Percentiles rank a stretch among this genome's conserved stretches.
phyloP scores from a whole-genome alignment of 148 eudicot genomes.

The Cornus controversa region DNA sequence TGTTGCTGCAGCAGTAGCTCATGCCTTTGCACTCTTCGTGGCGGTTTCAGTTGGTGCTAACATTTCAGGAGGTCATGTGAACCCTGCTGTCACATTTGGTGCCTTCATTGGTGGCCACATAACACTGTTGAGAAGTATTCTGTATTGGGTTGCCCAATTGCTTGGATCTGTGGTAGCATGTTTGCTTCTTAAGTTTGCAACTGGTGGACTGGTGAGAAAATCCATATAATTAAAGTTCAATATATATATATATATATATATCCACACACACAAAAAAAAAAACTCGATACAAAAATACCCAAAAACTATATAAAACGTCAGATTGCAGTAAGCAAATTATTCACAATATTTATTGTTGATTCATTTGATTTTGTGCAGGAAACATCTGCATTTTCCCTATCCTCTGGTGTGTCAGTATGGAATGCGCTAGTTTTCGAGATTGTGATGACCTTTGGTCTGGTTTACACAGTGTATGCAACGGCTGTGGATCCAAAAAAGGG shows the following conservation, averaged over 20 bases:
- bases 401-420: constrained; percentile 62
- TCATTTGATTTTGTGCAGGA: constrained; percentile 34
- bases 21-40: constrained; percentile 41
- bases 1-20: constrained; percentile 46
- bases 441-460: constrained; percentile 82
- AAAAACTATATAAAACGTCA: no score
- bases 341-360: neutral
- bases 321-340: no score
- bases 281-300: no score
- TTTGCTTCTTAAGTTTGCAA: constrained; percentile 66
- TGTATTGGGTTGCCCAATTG: constrained; percentile 76
- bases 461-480: constrained; percentile 35
- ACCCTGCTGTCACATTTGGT: constrained; percentile 28
- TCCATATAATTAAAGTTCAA: no score
- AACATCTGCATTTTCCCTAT: constrained; percentile 76
- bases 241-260: no score
- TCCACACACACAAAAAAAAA: no score
- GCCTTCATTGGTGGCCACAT: constrained; percentile 81
- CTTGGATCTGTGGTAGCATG: constrained; percentile 84
- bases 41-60: constrained; percentile 81
- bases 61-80: constrained; percentile 83
- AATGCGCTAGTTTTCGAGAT: constrained; percentile 83
- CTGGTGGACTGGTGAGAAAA: constrained; percentile 65
- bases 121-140: constrained; percentile 44
- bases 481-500: constrained; percentile 87